Evolutionary conservation across 345 rosid species (phyloP).

Genomic region (Hypericum androsaemum): DNA sequence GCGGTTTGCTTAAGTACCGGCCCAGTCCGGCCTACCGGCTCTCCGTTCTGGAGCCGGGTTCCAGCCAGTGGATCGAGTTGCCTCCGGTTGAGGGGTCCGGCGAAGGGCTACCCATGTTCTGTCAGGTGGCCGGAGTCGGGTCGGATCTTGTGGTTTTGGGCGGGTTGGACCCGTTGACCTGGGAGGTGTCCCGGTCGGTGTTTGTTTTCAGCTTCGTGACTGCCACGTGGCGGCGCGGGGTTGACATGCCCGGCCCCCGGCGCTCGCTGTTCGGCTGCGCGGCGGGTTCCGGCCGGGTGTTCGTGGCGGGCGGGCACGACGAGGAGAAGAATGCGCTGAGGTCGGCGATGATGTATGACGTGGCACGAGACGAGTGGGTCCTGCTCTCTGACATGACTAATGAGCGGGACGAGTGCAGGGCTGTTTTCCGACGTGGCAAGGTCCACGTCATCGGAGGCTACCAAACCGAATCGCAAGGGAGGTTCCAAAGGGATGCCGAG

Average conservation of each 20-base stretch:
- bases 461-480: slow-evolving; percentile 39
- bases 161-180: slow-evolving; percentile 49
- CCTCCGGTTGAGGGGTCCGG: slow-evolving; percentile 9
- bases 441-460: slow-evolving; percentile 53
- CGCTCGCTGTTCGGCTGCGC: slow-evolving; percentile 45
- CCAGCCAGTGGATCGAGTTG: slow-evolving; percentile 27
- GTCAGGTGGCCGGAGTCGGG: slow-evolving; percentile 37
- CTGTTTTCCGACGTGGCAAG: slow-evolving; percentile 26
- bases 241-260: slow-evolving; percentile 37
- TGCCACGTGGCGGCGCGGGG: slow-evolving; percentile 33
- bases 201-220: slow-evolving; percentile 30
- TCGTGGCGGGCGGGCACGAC: slow-evolving; percentile 63
- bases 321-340: slow-evolving; percentile 42
- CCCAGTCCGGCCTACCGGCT: slow-evolving; percentile 31
- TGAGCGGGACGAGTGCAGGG: slow-evolving; percentile 50
- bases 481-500: slow-evolving; percentile 38
- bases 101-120: slow-evolving; percentile 35
- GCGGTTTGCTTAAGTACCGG: too few relatives aligned
- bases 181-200: slow-evolving; percentile 32
- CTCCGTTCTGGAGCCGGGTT: slow-evolving; percentile 23
- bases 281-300: slow-evolving; percentile 23
- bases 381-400: slow-evolving; percentile 32
- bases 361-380: slow-evolving; percentile 40
- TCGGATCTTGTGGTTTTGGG: slow-evolving; percentile 37
- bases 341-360: slow-evolving; percentile 42